Percentiles rank a stretch among this genome's conserved stretches.
These are phyloP conservation scores for Eucalyptus sp. DNA, from an alignment of 345 rosid genomes.

Conservation along the genomic window DNA sequence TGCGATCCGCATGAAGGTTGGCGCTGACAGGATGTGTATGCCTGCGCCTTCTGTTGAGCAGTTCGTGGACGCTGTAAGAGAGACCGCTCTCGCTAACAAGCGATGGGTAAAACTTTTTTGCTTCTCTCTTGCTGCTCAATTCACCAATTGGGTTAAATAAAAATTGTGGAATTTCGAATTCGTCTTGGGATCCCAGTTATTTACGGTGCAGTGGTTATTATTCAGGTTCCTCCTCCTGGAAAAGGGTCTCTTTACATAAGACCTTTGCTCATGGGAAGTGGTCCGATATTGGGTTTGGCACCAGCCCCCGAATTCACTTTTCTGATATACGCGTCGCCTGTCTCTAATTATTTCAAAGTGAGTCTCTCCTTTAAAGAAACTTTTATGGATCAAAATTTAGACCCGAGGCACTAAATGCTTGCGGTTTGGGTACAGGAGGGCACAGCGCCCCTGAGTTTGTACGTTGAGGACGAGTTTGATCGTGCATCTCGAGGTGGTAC, in stretches of 20 bases:
- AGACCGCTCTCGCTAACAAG: constrained; percentile 55
- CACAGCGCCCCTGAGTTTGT: constrained; percentile 39
- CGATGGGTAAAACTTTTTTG: constrained; percentile 45
- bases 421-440: constrained; percentile 29
- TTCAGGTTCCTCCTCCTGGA: constrained; percentile 76
- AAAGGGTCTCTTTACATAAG: constrained; percentile 74
- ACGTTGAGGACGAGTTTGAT: constrained; percentile 42
- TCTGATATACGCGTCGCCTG: constrained; percentile 66
- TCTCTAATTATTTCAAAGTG: constrained; percentile 78
- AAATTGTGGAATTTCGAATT: background rate
- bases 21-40: constrained; percentile 90
- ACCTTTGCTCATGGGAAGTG: constrained; percentile 77
- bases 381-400: background rate
- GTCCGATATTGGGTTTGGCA: constrained; percentile 56
- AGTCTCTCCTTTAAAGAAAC: background rate
- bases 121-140: background rate
- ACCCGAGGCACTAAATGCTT: background rate
- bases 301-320: constrained; percentile 74
- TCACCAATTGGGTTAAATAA: background rate
- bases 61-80: constrained; percentile 59
- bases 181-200: background rate
- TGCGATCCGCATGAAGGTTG: constrained; percentile 53
- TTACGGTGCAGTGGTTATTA: background rate
- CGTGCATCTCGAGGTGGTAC: constrained; percentile 60
- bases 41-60: constrained; percentile 65